phyloP scores from a whole-genome alignment of 2,329 filamentous ascomycete genomes.

The Aspergillus novofumigatus region DNA sequence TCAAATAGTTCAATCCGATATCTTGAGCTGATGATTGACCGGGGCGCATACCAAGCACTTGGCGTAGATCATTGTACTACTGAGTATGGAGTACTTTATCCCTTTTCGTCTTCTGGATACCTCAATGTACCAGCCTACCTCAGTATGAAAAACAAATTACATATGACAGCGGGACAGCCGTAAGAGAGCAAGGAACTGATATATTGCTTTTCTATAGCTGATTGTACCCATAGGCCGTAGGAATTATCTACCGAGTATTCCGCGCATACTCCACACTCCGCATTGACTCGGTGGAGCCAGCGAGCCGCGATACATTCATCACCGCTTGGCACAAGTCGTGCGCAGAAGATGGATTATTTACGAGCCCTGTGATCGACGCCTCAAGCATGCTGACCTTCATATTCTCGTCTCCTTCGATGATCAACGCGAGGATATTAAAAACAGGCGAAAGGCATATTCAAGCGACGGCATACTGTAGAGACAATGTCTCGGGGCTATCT shows the following conservation, averaged over 20 bases:
- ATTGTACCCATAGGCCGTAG: background rate
- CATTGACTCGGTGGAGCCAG: background rate
- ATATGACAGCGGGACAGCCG: background rate
- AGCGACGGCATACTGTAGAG: background rate
- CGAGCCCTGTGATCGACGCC: background rate
- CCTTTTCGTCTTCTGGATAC: background rate
- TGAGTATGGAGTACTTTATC: background rate
- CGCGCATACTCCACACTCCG: background rate
- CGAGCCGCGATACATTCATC: background rate
- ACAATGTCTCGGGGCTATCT: background rate
- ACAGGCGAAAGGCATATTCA: background rate
- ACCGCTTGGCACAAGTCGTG: background rate
- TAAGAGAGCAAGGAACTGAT: background rate
- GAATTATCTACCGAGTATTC: background rate
- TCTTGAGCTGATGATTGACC: background rate
- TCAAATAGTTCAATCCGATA: background rate
- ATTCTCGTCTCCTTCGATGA: background rate
- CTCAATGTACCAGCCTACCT: background rate
- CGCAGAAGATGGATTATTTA: background rate
- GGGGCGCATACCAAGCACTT: background rate
- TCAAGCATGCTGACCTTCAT: background rate
- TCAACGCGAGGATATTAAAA: background rate
- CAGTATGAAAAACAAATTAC: background rate
- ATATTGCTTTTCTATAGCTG: background rate
- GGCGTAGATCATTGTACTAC: background rate